These are phyloP conservation scores for Solanum ossicruentum DNA, from an alignment of 257 asterid genomes.

Conservation along the genomic window DNA sequence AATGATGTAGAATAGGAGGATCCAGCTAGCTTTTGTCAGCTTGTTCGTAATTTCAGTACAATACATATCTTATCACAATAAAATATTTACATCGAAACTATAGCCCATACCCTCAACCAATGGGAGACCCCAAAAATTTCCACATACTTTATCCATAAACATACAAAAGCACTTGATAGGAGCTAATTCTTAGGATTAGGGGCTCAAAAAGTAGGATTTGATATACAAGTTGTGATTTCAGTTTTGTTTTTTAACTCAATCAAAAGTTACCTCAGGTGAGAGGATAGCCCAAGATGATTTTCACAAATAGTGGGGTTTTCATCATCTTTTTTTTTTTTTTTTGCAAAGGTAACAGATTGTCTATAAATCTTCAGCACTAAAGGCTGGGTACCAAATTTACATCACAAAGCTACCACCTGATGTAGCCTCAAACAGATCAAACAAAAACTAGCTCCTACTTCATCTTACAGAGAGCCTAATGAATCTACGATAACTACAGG, in stretches of 20 bases:
- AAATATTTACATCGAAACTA: background rate
- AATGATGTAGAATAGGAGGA: background rate
- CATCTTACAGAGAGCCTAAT: too few species aligned
- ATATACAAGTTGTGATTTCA: background rate
- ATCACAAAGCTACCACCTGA: too few species aligned
- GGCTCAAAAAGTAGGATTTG: background rate
- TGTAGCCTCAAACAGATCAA: too few species aligned
- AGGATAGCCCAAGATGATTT: background rate
- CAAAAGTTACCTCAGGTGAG: background rate
- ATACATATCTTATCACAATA: background rate
- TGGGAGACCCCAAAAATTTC: background rate
- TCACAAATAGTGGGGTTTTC: background rate
- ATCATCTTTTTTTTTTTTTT: background rate
- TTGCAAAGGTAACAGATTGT: too few species aligned
- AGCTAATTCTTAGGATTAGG: background rate
- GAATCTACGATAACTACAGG: too few species aligned
- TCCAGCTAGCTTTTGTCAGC: background rate
- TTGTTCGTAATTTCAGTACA: background rate
- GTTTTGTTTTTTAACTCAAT: background rate
- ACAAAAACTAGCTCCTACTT: too few species aligned
- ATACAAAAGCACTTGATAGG: background rate
- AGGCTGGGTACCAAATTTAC: too few species aligned
- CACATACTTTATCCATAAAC: background rate
- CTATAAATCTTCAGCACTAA: too few species aligned
- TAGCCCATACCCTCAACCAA: background rate